Evolutionary conservation across 2,329 filamentous ascomycete genomes (phyloP).

Genomic region (Botrytis galanthina): DNA sequence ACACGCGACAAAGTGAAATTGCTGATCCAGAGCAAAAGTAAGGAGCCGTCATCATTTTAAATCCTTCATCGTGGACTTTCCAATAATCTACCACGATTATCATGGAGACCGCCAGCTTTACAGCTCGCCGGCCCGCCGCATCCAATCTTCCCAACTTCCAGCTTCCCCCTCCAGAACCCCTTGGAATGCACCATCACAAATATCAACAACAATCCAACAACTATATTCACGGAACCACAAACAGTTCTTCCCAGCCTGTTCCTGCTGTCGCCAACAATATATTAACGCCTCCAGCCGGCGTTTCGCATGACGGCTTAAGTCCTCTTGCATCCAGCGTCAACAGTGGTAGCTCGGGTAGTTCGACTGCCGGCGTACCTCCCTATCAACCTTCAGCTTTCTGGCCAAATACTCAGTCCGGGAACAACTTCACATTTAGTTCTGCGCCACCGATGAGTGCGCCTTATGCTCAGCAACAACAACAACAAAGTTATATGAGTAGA

Average conservation of each 20-base stretch:
- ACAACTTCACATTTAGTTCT: constrained; percentile 55
- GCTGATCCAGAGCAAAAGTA: background rate
- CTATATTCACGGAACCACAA: constrained; percentile 54
- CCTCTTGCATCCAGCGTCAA: constrained; percentile 61
- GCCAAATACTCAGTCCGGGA: constrained; percentile 46
- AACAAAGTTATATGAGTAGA: constrained; percentile 45
- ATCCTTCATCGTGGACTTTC: constrained; percentile 29
- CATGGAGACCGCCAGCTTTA: constrained; percentile 64
- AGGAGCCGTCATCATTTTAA: background rate
- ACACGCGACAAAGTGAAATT: constrained; percentile 3
- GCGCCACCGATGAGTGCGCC: constrained; percentile 41
- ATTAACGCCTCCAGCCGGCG: constrained; percentile 47
- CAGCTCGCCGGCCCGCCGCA: constrained; percentile 67
- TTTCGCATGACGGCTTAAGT: constrained; percentile 58
- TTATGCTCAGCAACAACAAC: constrained; percentile 30
- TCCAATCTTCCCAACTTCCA: constrained; percentile 67
- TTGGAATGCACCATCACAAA: constrained; percentile 48
- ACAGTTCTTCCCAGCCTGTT: constrained; percentile 40
- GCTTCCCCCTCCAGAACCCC: constrained; percentile 59
- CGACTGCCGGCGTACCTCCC: constrained; percentile 54
- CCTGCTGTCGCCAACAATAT: constrained; percentile 42
- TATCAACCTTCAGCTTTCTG: constrained; percentile 62
- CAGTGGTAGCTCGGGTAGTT: constrained; percentile 56
- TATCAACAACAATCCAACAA: constrained; percentile 19
- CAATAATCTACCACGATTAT: constrained; percentile 35